Conservation (phyloP, 2,329 filamentous ascomycete species). For the Apiospora saccharicola region DNA sequence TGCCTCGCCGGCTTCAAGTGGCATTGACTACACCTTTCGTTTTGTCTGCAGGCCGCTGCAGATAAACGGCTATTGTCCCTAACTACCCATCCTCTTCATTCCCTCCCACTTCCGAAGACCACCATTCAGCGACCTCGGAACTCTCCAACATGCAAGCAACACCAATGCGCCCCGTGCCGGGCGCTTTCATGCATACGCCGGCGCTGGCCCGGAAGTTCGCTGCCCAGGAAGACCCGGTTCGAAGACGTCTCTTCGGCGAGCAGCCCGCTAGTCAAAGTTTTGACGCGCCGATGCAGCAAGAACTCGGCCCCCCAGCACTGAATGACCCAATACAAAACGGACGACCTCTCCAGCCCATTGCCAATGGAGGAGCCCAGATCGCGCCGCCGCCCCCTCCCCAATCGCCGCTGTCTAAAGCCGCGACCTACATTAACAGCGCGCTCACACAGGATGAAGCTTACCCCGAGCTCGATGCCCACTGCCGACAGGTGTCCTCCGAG, state of each 20-base stretch:
- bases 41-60: conserved; percentile 29
- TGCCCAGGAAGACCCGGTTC: conserved; percentile 53
- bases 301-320: conserved; percentile 26
- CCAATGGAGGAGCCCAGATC: conserved; percentile 37
- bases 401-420: conserved; percentile 74
- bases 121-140: conserved; percentile 3
- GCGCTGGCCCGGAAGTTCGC: conserved; percentile 62
- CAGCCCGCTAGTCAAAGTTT: conserved; percentile 32
- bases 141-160: conserved; percentile 48
- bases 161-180: conserved; percentile 76
- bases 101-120: not conserved
- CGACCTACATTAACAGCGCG: conserved; percentile 81
- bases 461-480: conserved; percentile 88
- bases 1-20: conserved; percentile 38
- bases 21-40: conserved; percentile 31
- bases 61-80: conserved; percentile 22
- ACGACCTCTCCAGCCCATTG: conserved; percentile 30
- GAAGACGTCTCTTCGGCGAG: conserved; percentile 58
- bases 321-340: conserved; percentile 29
- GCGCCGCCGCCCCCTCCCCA: conserved; percentile 48
- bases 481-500: conserved; percentile 86
- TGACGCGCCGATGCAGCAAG: conserved; percentile 31
- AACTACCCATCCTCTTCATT: not conserved
- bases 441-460: conserved; percentile 80
- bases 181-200: conserved; percentile 79